Conservation (phyloP, 2,329 filamentous ascomycete genomes). For the Neonectria coccinea region DNA sequence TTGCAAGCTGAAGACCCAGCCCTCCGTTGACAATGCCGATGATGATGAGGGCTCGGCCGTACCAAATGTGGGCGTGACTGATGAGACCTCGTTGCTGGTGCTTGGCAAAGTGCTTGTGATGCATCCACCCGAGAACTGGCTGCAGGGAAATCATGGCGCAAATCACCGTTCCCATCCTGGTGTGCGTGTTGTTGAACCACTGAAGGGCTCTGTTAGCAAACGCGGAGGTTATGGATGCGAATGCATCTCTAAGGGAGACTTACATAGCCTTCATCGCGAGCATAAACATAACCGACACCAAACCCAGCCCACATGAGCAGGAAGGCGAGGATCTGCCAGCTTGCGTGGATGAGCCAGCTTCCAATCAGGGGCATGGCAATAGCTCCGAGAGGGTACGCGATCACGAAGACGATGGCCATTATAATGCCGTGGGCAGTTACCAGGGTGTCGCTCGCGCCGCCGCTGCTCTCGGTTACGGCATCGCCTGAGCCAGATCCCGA, state of each 20-base stretch:
- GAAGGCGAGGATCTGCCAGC: slow-evolving; percentile 66
- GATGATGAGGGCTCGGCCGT: slow-evolving; percentile 67
- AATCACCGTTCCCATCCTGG: slow-evolving; percentile 67
- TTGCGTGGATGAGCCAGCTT: slow-evolving; percentile 68
- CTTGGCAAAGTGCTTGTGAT: slow-evolving; percentile 66
- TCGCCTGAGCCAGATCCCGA: slow-evolving; percentile 22
- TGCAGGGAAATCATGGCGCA: slow-evolving; percentile 67
- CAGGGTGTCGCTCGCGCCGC: slow-evolving; percentile 44
- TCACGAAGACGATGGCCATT: slow-evolving; percentile 69
- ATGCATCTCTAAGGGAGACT: slow-evolving; percentile 43
- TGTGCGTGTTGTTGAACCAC: slow-evolving; percentile 66
- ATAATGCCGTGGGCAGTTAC: slow-evolving; percentile 67
- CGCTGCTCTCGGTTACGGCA: slow-evolving; percentile 28
- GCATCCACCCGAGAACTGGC: slow-evolving; percentile 67
- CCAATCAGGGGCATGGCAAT: slow-evolving; percentile 70
- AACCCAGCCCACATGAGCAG: slow-evolving; percentile 71
- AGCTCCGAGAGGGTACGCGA: slow-evolving; percentile 71
- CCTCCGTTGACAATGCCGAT: slow-evolving; percentile 74
- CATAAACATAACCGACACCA: slow-evolving; percentile 64
- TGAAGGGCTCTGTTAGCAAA: slow-evolving; percentile 47
- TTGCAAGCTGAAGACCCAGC: slow-evolving; percentile 66
- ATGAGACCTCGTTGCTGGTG: slow-evolving; percentile 61
- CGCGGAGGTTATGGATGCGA: slow-evolving; percentile 4
- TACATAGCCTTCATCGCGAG: slow-evolving; percentile 57
- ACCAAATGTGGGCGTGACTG: slow-evolving; percentile 72